A percentile compares a stretch with the other conserved stretches of the same genome.
These are phyloP conservation scores for Actinidia arguta DNA, from an alignment of 179 eudicot genomes.

Conservation along the genomic window DNA sequence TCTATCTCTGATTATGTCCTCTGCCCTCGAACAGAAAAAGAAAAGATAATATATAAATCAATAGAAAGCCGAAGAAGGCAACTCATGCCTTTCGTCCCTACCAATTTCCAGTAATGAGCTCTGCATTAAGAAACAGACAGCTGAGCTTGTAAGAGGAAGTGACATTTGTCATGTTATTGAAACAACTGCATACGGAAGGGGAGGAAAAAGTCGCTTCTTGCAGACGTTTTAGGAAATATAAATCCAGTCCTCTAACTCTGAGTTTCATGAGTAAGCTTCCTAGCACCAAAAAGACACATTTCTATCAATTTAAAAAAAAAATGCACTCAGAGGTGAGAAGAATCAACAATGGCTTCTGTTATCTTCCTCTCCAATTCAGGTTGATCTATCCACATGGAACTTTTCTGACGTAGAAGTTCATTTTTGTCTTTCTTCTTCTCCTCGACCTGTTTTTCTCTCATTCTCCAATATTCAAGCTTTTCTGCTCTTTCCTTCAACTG, in stretches of 20 bases:
- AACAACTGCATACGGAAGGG: neutral
- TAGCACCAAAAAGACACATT: neutral
- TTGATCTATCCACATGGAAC: conserved; percentile 83
- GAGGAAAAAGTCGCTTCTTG: neutral
- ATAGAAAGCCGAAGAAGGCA: too few species aligned
- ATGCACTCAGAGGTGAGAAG: conserved; percentile 22
- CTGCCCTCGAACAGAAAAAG: too few species aligned
- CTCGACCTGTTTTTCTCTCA: conserved; percentile 41
- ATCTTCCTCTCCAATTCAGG: conserved; percentile 38
- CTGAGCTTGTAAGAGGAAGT: neutral
- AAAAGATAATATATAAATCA: too few species aligned
- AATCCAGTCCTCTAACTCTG: neutral
- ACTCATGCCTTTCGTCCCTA: too few species aligned
- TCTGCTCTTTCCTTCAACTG: conserved; percentile 83
- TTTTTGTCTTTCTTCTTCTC: conserved; percentile 59
- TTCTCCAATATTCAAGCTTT: conserved; percentile 85
- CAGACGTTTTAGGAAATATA: neutral
- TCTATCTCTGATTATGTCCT: too few species aligned
- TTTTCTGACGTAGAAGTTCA: conserved; percentile 60
- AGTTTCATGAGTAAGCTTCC: neutral
- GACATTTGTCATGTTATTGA: neutral
- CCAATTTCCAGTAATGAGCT: too few species aligned
- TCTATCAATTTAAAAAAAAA: too few species aligned
- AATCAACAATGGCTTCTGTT: conserved; percentile 31
- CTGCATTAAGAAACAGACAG: neutral